Evolutionary conservation across 305 asterid genomes (phyloP), one percentile per base, ranked within the genome.

Genomic region (Solanum hybrid): DNA sequence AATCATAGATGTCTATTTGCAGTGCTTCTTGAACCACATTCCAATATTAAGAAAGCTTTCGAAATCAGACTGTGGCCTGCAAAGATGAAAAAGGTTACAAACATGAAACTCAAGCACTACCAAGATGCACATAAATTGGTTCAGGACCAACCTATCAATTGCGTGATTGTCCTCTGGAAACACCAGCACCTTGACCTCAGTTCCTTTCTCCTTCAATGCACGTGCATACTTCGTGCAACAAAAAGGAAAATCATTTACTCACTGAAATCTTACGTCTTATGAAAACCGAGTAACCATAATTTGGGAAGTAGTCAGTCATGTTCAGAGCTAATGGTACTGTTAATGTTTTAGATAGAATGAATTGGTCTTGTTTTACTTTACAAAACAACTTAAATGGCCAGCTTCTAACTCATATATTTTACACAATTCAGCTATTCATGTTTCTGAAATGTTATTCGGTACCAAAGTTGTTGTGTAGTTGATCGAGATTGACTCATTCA

Each of bases 41-140:
- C 98, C 98, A 31, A 96, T 94, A 29, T 94, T 93, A 28, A 96
- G 94, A 90, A 93, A 96, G 96, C 99, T 95, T 88, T 96, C 98
- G 9, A 94, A 95, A 88, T 96, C 97, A 9, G 98, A 96, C 87
- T 92, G 95, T 11, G 96, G 97, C 76, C 98, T 95, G 96, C 94
- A 93, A 91, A 84, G 74, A 29, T 3, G 14, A 12, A 40, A 36
- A 36, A 36, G 57, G 57, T 42, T 42, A 46, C 20, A 84, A 77
- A 77, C 84, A 77, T 46, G 40, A 84, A 51, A 84, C 51, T 40
- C 51, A 40, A 40, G 51, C 51, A 40, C 51, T 4, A 11, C 51
- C 51, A 40, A 40, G 51, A 40, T 81, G 69, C 36, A 82, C 14
- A 42, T 28, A 28, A 40, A 82, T 5, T 42, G 71, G 37, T 82